Evolutionary conservation across 1,284 basidiomycete genomes (phyloP).

Genomic region (Binderoboletus segoi): DNA sequence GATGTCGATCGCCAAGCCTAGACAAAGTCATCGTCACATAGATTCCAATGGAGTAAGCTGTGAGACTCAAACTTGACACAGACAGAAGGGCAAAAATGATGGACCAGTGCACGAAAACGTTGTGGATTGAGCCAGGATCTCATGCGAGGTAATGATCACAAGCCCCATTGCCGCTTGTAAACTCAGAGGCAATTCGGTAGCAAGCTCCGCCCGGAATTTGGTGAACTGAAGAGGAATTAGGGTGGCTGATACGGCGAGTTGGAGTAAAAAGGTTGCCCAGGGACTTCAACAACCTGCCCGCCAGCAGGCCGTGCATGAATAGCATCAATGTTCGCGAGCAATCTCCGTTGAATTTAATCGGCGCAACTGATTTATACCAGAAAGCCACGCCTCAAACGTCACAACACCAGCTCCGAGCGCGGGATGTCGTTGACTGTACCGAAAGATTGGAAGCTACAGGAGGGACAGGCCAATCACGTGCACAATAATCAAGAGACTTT

Average conservation of each 20-base stretch:
- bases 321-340: slow-evolving; percentile 16
- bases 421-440: slow-evolving; percentile 2
- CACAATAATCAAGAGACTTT: not conserved
- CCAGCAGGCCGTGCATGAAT: slow-evolving; percentile 9
- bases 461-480: slow-evolving; percentile 3
- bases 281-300: slow-evolving; percentile 2
- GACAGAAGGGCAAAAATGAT: not conserved
- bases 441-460: slow-evolving; percentile 1
- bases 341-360: slow-evolving; percentile 31
- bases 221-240: not conserved
- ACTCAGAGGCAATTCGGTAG: not conserved
- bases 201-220: slow-evolving; percentile 2
- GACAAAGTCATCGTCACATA: not conserved
- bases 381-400: slow-evolving; percentile 12
- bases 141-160: not conserved
- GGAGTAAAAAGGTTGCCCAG: slow-evolving; percentile 8
- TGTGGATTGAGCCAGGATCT: not conserved
- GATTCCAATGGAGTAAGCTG: not conserved
- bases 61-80: not conserved
- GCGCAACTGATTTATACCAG: slow-evolving; percentile 19
- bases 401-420: slow-evolving; percentile 6
- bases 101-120: not conserved
- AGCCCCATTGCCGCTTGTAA: not conserved
- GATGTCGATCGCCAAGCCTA: slow-evolving; percentile 15
- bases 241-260: not conserved